Base-by-base conservation (phyloP, 2,329 filamentous ascomycete genomes). In the Scedosporium aurantiacum region DNA sequence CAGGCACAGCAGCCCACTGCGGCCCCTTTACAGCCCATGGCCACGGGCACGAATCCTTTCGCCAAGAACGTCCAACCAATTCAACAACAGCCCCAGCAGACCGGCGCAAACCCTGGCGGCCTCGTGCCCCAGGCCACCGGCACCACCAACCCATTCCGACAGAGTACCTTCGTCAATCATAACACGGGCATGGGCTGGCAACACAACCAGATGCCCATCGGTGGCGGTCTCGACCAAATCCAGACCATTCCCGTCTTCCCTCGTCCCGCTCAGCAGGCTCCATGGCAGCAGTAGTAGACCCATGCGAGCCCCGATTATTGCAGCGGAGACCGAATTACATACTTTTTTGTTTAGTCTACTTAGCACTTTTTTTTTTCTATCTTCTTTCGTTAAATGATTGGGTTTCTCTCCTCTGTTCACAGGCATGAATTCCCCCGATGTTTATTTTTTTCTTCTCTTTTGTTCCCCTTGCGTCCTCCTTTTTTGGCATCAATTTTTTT, bases 101-200 rank as follows among this genome's bases (percentile, higher is more conserved):
- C 52, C 18, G 59, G 50, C 2, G 59, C 47, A n/a, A n/a, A 50
- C 12, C 77, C 78, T 1, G 76, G 74, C 43, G 74, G 80, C 57
- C 75, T 94, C 4, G 81, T 82, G 60, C 84, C 91, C 2, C 91
- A 93, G 68, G 82, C 88, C 1, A 97, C 92, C 0, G 92, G 91
- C 7, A 91, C 84, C 68, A 97, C 92, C 2, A 99, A 99, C 69
- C 94, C 94, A 0, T 97, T 97, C 81, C 84, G 94, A 16, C 91
- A 97, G 70, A 90, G 89, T 55, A 85, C 87, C 3, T 96, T 97
- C 72, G 87, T 96, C 60, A 94, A 96, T 70, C 91, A 96, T 69
- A 81, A 86, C 64, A 96, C 91, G 0, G 92, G 93, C 0, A 81
- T 90, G 72, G 90, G 90, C 1, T 97, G 94, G 91, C 92, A 97